Percentiles rank a stretch among this genome's conserved stretches.
Conservation (phyloP, 2,329 filamentous ascomycete species). For the Bipolaris victoriae region DNA sequence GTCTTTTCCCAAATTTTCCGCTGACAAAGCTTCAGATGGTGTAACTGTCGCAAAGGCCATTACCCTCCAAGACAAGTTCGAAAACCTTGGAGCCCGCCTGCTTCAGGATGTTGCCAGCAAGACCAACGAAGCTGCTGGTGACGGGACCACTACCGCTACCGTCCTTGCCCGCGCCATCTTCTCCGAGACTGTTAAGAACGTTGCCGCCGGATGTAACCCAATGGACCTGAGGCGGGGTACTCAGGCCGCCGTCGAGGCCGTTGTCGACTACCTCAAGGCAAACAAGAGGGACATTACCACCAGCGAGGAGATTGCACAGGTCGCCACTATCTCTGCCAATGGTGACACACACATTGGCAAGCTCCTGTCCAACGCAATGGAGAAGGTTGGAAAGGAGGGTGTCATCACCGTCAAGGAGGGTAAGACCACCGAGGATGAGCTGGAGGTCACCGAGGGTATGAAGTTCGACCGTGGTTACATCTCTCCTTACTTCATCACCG, state of each 20-base stretch:
- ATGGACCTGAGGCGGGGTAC: slow-evolving; percentile 98
- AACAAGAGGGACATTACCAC: slow-evolving; percentile 99
- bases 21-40: slow-evolving; percentile 52
- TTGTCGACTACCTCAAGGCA: slow-evolving; percentile 90
- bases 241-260: slow-evolving; percentile 92
- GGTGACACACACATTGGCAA: slow-evolving; percentile 93
- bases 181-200: slow-evolving; percentile 99
- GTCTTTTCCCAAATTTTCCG: not conserved
- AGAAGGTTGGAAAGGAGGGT: slow-evolving; percentile 99
- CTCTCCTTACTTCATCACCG: slow-evolving; percentile 99
- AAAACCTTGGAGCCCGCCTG: slow-evolving; percentile 96
- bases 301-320: slow-evolving; percentile 94
- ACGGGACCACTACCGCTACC: slow-evolving; percentile 97
- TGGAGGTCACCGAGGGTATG: slow-evolving; percentile 99
- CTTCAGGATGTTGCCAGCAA: slow-evolving; percentile 98
- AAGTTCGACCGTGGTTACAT: slow-evolving; percentile 99
- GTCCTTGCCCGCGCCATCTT: slow-evolving; percentile 98
- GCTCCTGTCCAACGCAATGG: slow-evolving; percentile 97
- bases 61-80: slow-evolving; percentile 96
- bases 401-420: slow-evolving; percentile 99
- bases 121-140: slow-evolving; percentile 98
- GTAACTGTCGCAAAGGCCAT: slow-evolving; percentile 74
- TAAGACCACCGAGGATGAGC: slow-evolving; percentile 96
- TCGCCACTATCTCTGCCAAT: slow-evolving; percentile 97
- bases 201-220: slow-evolving; percentile 98